phyloP scores from a whole-genome alignment of 2,329 filamentous ascomycete species.

The Stagonosporopsis tanaceti region DNA sequence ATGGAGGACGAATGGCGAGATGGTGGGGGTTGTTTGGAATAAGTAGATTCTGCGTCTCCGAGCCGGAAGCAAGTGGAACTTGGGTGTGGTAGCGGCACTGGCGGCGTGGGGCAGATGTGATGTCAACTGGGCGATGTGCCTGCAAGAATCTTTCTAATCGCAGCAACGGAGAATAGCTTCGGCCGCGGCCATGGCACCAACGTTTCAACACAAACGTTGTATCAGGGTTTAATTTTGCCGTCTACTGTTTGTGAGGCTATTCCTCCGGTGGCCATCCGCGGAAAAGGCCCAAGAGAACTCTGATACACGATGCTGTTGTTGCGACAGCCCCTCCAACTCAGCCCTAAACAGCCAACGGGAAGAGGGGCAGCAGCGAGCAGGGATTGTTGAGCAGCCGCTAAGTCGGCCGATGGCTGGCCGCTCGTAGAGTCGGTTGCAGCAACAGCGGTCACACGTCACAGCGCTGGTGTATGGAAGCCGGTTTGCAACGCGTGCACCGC shows the following conservation, averaged over 20 bases:
- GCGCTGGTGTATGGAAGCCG: not conserved
- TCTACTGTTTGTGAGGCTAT: constrained; percentile 6
- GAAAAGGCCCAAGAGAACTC: constrained; percentile 25
- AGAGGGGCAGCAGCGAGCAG: constrained; percentile 21
- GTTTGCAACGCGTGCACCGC: constrained; percentile 1
- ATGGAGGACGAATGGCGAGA: constrained; percentile 34
- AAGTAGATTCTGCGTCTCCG: constrained; percentile 42
- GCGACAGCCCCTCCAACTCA: constrained; percentile 23
- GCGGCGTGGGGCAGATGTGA: constrained; percentile 41
- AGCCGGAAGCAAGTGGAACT: constrained; percentile 36
- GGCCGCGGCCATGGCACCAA: constrained; percentile 43
- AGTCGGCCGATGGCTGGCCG: constrained; percentile 25
- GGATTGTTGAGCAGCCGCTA: constrained; percentile 23
- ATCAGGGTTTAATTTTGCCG: constrained; percentile 18
- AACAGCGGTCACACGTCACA: constrained; percentile 11
- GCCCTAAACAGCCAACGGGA: constrained; percentile 19
- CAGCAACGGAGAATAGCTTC: constrained; percentile 35
- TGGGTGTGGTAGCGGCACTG: constrained; percentile 34
- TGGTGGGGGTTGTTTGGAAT: constrained; percentile 42
- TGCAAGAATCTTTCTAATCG: constrained; percentile 36
- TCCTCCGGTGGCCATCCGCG: constrained; percentile 16
- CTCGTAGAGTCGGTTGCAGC: constrained; percentile 15
- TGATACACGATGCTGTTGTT: constrained; percentile 18
- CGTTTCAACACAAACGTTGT: constrained; percentile 13
- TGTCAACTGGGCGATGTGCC: constrained; percentile 33